Base-by-base conservation (phyloP, 495 filamentous ascomycete genomes). In the Xylaria nigripes region DNA sequence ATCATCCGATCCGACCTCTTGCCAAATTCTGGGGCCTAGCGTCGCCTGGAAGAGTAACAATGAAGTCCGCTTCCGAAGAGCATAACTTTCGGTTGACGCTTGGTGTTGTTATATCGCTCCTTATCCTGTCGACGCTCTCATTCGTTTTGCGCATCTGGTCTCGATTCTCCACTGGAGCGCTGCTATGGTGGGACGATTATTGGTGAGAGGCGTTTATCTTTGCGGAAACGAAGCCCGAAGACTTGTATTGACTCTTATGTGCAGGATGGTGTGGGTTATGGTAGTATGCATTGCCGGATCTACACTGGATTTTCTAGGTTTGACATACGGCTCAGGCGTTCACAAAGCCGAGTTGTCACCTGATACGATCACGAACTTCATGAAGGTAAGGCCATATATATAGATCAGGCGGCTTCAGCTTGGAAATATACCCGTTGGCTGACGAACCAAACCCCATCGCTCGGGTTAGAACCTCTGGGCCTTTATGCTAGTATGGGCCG, bases 111-210 rank as follows among this genome's bases (percentile, higher is more conserved):
- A 48, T 55, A 24, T 48, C 59, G 3, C 56, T 56, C 22, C 55
- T 61, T 8, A 19, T 51, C 6, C 43, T 61, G n/a, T 58, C 59
- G 2, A 51, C 53, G 0, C 15, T 58, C 19, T 58, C 59, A 15
- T 61, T 61, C 36, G 59, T 18, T n/a, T 43, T 61, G 22, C 59
- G 59, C 13, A 50, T 61, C 12, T 55, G 51, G 50, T 51, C 59
- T 29, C 59, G 59, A 1, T 50, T 55, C 29, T 16, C 51, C 9
- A 55, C 59, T 18, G 51, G 50, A 18, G 59, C 59, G 32, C 65
- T 64, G 49, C 50, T 73, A 45, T 73, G 70, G 70, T 68, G 64
- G 63, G 70, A 73, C 49, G 70, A 73, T 48, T 73, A 63, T 54
- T 68, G 68, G 61, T 55, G 27, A 48, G 46, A 25, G 3, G 1